phyloP scores from a whole-genome alignment of 78 protist species.

The Ministeria vibrans region DNA sequence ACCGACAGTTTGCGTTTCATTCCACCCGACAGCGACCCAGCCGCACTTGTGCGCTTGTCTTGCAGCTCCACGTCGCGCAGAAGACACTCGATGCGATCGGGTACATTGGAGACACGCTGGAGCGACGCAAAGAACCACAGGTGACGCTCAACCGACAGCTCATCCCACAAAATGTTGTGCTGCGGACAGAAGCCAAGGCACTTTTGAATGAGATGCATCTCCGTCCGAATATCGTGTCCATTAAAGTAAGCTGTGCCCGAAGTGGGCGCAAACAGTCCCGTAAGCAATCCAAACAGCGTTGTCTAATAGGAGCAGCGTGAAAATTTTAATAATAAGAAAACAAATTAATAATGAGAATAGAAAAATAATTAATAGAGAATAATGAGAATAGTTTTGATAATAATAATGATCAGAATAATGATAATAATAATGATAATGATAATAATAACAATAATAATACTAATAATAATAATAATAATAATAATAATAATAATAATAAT shows the following conservation, averaged over 20 bases:
- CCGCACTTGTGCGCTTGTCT: not conserved
- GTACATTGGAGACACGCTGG: slow-evolving; percentile 28
- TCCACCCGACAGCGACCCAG: slow-evolving; percentile 49
- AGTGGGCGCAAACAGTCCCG: slow-evolving; percentile 64
- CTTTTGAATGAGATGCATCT: not conserved
- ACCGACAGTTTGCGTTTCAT: slow-evolving; percentile 68
- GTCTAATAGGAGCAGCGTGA: too few relatives aligned
- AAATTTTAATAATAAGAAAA: too few relatives aligned
- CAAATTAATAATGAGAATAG: too few relatives aligned
- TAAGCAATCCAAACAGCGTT: slow-evolving; percentile 67
- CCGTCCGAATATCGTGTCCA: not conserved
- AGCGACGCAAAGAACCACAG: slow-evolving; percentile 38
- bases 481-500: too few relatives aligned
- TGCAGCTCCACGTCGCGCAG: slow-evolving; percentile 32
- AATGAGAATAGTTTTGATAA: too few relatives aligned
- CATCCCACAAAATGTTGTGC: slow-evolving; percentile 55
- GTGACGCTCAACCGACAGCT: slow-evolving; percentile 58
- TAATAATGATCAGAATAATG: too few relatives aligned
- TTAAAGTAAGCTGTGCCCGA: slow-evolving; percentile 35
- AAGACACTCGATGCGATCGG: too few relatives aligned
- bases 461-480: too few relatives aligned
- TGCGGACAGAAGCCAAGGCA: slow-evolving; percentile 80
- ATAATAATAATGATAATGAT: too few relatives aligned
- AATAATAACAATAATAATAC: too few relatives aligned
- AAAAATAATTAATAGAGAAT: too few relatives aligned